phyloP scores from a whole-genome alignment of 495 filamentous ascomycete genomes.

The Aspergillus haitiensis region DNA sequence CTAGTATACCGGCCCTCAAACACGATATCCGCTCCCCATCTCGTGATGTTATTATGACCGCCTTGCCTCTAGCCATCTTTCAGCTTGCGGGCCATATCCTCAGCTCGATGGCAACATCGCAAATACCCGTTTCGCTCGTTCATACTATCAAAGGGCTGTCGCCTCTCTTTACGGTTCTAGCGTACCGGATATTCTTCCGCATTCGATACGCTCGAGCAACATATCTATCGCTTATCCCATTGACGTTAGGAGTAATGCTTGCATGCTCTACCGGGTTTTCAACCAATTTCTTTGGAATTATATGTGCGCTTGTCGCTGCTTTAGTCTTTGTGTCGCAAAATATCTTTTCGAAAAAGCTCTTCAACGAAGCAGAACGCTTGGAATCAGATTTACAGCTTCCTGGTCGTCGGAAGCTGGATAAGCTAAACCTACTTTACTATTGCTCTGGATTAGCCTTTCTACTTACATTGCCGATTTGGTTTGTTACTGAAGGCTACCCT shows the following conservation, averaged over 20 bases:
- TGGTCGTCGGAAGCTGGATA: conserved; percentile 78
- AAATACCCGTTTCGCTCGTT: conserved; percentile 94
- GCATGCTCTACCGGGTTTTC: conserved; percentile 88
- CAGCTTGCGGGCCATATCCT: conserved; percentile 93
- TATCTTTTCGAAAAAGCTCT: conserved; percentile 98
- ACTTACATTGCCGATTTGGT: conserved; percentile 89
- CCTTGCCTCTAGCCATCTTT: conserved; percentile 86
- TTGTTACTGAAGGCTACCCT: conserved; percentile 80
- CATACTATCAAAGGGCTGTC: conserved; percentile 99
- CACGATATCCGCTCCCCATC: conserved; percentile 80
- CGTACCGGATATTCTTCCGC: conserved; percentile 84
- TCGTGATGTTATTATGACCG: conserved; percentile 79
- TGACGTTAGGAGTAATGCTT: conserved; percentile 91
- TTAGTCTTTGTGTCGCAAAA: conserved; percentile 98
- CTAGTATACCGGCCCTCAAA: conserved; percentile 71
- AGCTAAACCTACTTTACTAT: conserved; percentile 95
- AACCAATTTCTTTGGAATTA: conserved; percentile 82
- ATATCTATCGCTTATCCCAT: conserved; percentile 87
- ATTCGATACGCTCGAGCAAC: conserved; percentile 86
- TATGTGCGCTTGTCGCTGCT: conserved; percentile 82
- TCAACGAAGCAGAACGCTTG: conserved; percentile 85
- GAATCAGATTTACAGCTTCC: conserved; percentile 65
- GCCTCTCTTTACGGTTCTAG: conserved; percentile 90
- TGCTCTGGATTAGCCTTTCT: conserved; percentile 89
- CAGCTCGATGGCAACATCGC: conserved; percentile 86